Conservation (phyloP, 345 rosid species). For the Viola odorata region DNA sequence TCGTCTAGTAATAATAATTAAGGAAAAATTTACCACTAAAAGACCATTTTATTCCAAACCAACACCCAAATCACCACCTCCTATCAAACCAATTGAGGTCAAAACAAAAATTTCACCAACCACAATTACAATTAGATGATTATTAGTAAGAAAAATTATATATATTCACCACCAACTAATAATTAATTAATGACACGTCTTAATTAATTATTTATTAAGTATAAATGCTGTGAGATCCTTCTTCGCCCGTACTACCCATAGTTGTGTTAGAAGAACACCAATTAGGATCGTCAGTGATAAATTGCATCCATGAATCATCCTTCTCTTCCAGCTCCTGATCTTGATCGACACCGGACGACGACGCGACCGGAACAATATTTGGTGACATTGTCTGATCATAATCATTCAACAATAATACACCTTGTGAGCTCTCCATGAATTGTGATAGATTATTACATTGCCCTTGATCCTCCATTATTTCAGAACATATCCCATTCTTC, state of each 20-base stretch:
- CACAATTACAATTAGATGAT: too few relatives aligned
- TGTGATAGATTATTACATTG: conserved; percentile 33
- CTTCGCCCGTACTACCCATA: conserved; percentile 5
- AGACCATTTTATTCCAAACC: too few relatives aligned
- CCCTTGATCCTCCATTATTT: conserved; percentile 51
- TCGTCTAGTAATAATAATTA: too few relatives aligned
- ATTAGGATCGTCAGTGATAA: conserved; percentile 75
- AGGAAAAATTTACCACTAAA: too few relatives aligned
- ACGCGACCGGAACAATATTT: conserved; percentile 41
- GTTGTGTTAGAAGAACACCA: conserved; percentile 54
- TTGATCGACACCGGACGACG: conserved; percentile 49
- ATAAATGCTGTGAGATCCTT: conserved; percentile 7
- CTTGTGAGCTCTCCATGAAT: conserved; percentile 41
- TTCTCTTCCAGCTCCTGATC: conserved; percentile 79
- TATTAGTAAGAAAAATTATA: too few relatives aligned
- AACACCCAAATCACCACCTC: too few relatives aligned
- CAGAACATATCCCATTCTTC: conserved; percentile 76
- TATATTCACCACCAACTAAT: not conserved
- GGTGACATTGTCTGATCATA: conserved; percentile 69
- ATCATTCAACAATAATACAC: conserved; percentile 7
- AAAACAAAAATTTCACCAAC: too few relatives aligned
- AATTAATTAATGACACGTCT: too few relatives aligned
- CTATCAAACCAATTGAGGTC: too few relatives aligned
- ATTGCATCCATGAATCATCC: conserved; percentile 98
- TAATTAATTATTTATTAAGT: conserved; percentile 2